phyloP scores from a whole-genome alignment of 495 filamentous ascomycete species.

The Penicillium goetzii region DNA sequence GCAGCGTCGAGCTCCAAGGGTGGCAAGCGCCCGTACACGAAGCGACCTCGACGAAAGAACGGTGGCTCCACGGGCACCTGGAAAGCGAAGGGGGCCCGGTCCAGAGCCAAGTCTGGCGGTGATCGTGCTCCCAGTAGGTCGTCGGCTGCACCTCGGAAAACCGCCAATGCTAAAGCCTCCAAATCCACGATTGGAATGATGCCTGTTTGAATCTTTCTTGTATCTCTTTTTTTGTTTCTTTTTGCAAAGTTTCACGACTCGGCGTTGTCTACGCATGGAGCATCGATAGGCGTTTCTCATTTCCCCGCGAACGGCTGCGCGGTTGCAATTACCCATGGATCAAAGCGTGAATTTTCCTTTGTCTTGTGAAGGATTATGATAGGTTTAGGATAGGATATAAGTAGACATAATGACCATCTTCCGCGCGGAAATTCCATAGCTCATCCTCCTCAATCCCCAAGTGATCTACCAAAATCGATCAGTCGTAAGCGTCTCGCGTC shows the following conservation, averaged over 20 bases:
- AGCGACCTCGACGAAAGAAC: constrained; percentile 38
- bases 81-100: constrained; percentile 31
- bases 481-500: constrained; percentile 76
- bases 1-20: constrained; percentile 29
- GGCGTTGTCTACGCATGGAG: constrained; percentile 24
- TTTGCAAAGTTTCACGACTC: constrained; percentile 26
- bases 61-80: constrained; percentile 28
- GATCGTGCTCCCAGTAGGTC: constrained; percentile 33
- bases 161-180: constrained; percentile 35
- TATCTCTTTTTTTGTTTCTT: constrained; percentile 14
- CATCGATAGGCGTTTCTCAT: constrained; percentile 33
- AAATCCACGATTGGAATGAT: constrained; percentile 51
- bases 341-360: constrained; percentile 6
- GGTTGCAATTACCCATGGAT: background rate
- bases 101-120: constrained; percentile 31
- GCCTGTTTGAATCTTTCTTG: constrained; percentile 39
- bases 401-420: constrained; percentile 27
- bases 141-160: constrained; percentile 33
- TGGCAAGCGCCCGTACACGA: constrained; percentile 36
- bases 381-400: constrained; percentile 17
- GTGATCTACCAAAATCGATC: constrained; percentile 80
- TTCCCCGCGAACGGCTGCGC: background rate
- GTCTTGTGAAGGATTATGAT: constrained; percentile 11
- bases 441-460: constrained; percentile 59
- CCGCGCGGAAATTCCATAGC: background rate